Evolutionary conservation across 2,329 filamentous ascomycete genomes (phyloP), one percentile per base, ranked within the genome.

Genomic region (Venturiaceae sp.): DNA sequence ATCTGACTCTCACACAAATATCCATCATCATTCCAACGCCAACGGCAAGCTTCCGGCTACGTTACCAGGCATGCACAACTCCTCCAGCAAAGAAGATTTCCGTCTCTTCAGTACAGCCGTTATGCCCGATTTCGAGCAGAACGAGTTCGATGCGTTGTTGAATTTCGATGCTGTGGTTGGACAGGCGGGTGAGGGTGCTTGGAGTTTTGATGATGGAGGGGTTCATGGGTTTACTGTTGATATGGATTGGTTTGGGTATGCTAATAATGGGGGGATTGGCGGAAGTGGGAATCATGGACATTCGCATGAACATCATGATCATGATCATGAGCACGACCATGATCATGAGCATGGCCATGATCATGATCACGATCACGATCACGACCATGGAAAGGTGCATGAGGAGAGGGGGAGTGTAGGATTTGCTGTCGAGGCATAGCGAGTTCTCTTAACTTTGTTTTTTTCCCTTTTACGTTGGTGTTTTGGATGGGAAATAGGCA

Each of bases 131-230:
- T 72, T 72, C 26, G 69, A 72, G 53, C 68, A 72, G 11, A 70
- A 70, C 23, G 71, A 74, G 28, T 74, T 74, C 30, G 72, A 74
- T 33, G 64, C 63, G 7, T 60, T 74, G 23, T 58, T 74, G n/a
- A 73, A 74, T 58, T 61, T 73, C 44, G 72, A 74, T 60, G 71
- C 66, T 3, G 69, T 72, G 36, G 46, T 21, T 2, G 44, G 44
- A 30, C 44, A 30, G 9, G 59, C 33, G 19, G 58, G 55, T 21
- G 58, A 60, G 14, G 54, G 37, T 2, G 37, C 34, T 3, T 60
- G 58, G 47, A 71, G 69, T 46, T 59, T 59, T 26, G 58, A 59
- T 34, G 58, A 59, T 57, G 55, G 71, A 72, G 63, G 63, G 67
- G 9, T 72, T 70, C 55, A 68, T 61, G 39, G 56, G 21, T 57